Evolutionary conservation across 1,284 basidiomycete genomes (phyloP).

Genomic region (Leccinum laetum): DNA sequence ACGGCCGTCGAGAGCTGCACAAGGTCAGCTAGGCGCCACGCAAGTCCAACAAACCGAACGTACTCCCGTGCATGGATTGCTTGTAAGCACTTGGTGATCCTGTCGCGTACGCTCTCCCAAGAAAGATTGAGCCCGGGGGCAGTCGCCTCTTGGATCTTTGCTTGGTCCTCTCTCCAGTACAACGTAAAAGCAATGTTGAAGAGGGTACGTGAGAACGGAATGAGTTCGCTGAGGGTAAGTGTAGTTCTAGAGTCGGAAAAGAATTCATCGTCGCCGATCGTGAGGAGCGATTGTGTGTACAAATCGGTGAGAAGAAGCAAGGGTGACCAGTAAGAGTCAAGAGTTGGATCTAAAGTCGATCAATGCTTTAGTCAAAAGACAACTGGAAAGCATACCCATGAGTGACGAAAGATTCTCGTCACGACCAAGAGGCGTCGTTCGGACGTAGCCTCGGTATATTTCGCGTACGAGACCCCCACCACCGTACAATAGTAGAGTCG

Average conservation of each 20-base stretch:
- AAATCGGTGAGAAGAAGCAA: constrained; percentile 83
- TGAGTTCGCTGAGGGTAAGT: constrained; percentile 83
- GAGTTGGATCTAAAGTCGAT: constrained; percentile 40
- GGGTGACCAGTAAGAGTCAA: constrained; percentile 56
- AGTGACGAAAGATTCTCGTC: constrained; percentile 45
- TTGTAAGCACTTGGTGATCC: constrained; percentile 75
- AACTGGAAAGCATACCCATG: constrained; percentile 35
- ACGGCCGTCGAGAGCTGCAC: constrained; percentile 75
- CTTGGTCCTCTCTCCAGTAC: constrained; percentile 72
- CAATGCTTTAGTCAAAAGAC: constrained; percentile 3
- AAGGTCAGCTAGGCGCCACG: constrained; percentile 3
- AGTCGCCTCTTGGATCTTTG: constrained; percentile 38
- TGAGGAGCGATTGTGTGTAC: constrained; percentile 84
- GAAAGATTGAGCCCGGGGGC: constrained; percentile 42
- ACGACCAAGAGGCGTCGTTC: constrained; percentile 54
- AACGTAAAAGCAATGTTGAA: constrained; percentile 80
- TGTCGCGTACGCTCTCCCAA: constrained; percentile 50
- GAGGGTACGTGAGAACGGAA: constrained; percentile 64
- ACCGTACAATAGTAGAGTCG: constrained; percentile 47
- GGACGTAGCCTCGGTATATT: constrained; percentile 71
- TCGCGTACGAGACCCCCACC: constrained; percentile 69
- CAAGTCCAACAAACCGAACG: constrained; percentile 31
- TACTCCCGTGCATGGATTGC: constrained; percentile 88
- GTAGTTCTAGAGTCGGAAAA: constrained; percentile 46
- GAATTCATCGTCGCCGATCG: constrained; percentile 98